Evolutionary conservation across 768 basidiomycete genomes (phyloP), one percentile per base, ranked within the genome.

Genomic region (Dioszegia hungarica): DNA sequence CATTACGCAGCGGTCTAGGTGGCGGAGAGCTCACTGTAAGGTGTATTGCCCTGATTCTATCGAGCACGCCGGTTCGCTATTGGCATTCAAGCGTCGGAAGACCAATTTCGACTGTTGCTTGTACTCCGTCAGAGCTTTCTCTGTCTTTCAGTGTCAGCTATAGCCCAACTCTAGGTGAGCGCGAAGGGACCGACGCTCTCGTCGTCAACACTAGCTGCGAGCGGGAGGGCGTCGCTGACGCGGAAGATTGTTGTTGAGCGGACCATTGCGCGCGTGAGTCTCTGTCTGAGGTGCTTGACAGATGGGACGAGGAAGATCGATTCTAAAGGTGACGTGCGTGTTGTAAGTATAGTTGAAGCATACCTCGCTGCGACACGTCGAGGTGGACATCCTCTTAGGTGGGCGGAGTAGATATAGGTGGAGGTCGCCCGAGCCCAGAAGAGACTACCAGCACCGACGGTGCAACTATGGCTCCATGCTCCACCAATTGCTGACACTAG

Each of bases 81-180:
- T 92, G 41, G 90, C 85, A 25, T 89, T 90, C 70, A 99, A 86
- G 36, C 95, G 85, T 58, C 93, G 83, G 75, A 97, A 97, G 68
- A 99, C 87, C 66, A 99, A 82, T 77, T 99, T 99, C 29, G 93
- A 85, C 75, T 99, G 94, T 66, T 97, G 94, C 75, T 99, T 99
- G 81, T 97, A 91, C 78, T 98, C 95, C 72, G 92, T 90, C 37
- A 99, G 80, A 54, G 86, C 82, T 73, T 88, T 87, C 77, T 98
- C 93, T 63, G 90, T 95, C 94, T 98, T 62, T 55, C 34, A 36
- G 10, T 8, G 43, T 54, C 39, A 54, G 52, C 40, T 40, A 9
- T 15, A 40, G 25, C 17, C 14, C 20, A 33, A 15, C 37, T 33
- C 14, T 2, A 37, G 25, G 20, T 8, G 37, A 27, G 49, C 24